These are phyloP conservation scores for Alloteropsis semialata DNA, from an alignment of 176 grass and related monocot genomes.

Conservation along the genomic window DNA sequence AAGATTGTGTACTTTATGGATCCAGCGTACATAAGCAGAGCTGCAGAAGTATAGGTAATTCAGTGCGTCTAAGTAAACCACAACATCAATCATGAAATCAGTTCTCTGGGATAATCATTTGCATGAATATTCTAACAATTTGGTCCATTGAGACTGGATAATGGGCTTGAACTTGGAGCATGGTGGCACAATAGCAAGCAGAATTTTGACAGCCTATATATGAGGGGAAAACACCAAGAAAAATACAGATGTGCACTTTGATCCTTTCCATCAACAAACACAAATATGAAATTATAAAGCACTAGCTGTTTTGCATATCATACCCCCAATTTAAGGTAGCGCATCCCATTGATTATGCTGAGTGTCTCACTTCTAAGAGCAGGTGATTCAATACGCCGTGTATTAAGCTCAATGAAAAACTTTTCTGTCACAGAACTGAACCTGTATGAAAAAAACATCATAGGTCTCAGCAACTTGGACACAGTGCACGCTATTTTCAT, in stretches of 20 bases:
- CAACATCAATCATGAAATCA: background rate
- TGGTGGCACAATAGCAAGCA: background rate
- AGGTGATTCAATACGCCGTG: conserved; percentile 67
- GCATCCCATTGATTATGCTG: conserved; percentile 98
- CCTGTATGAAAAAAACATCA: conserved; percentile 53
- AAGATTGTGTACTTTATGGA: background rate
- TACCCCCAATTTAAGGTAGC: conserved; percentile 99
- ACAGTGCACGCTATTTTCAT: background rate
- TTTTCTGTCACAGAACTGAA: conserved; percentile 96
- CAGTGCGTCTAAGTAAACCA: background rate
- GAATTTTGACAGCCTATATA: background rate
- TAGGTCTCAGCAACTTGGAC: conserved; percentile 20
- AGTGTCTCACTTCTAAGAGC: conserved; percentile 86
- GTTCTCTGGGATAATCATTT: background rate
- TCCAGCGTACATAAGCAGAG: conserved; percentile 8
- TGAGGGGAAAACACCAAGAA: background rate
- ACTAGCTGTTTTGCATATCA: conserved; percentile 13
- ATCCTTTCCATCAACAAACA: conserved; percentile 15
- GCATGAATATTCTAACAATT: conserved; percentile 4
- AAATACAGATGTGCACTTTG: conserved; percentile 15
- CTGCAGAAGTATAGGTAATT: background rate
- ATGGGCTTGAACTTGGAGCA: background rate
- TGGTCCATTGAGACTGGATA: background rate
- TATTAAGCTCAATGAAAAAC: conserved; percentile 98
- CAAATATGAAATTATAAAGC: conserved; percentile 29